Base-by-base conservation (phyloP, 768 basidiomycete genomes). In the Austroboletus eburneus region DNA sequence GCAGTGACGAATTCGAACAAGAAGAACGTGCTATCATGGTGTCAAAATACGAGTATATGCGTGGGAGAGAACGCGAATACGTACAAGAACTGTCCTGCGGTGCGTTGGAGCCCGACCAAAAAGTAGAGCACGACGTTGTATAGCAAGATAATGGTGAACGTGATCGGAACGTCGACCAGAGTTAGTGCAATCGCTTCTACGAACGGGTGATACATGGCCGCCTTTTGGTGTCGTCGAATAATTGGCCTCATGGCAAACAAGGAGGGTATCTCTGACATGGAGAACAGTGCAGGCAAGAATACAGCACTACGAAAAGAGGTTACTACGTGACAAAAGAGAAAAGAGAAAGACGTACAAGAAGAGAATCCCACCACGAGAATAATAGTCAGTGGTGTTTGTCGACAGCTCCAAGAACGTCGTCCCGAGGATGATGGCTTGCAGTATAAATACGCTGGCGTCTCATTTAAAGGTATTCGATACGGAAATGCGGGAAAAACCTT, bases 301-400 rank as follows among this genome's bases (percentile, higher is more conserved):
- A 84, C 62, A 2, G 82, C 63, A 43, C 82, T 84, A 40, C 1
- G 18, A 30, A 22, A 14, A 18, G 10, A 35, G 4, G 16, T 5
- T 18, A 18, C 4, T 5, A 35, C n/a, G 12, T 10, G 43, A 40
- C 21, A 22, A 35, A 3, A 14, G 0, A 20, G 12, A 30, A 1
- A 20, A 21, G 0, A 3, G 0, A 17, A 30, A 4, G n/a, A 71
- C 78, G 25, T 54, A 84, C 77, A 91, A 88, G 76, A 90, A 91
- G 13, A 91, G 70, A 27, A 87, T 74, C 59, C 89, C 89, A n/a
- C 89, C 89, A 20, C 89, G 79, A 29, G 85, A 82, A n/a, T 46
- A 66, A 33, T 39, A 68, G 6, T 43, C 50, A 0, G 54, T 48
- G 5, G 78, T 77, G 24, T 57, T 65, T 16, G 67, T 57, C 0